These are phyloP conservation scores for Teunomyces gatunensis DNA, from an alignment of 805 yeast species.

Conservation along the genomic window DNA sequence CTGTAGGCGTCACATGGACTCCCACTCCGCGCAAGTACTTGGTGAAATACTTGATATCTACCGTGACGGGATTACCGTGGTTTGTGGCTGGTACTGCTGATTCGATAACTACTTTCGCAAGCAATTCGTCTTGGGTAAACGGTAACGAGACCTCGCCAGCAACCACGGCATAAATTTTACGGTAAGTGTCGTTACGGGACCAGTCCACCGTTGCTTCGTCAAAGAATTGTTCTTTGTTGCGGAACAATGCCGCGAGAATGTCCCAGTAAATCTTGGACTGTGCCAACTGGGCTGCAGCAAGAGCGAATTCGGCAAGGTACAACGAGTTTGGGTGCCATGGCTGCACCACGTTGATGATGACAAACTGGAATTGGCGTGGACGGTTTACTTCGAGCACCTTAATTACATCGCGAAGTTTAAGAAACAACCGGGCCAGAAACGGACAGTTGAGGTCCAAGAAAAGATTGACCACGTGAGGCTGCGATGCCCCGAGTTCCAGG, in stretches of 20 bases:
- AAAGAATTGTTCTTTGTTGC: constrained; percentile 51
- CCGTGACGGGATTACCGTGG: constrained; percentile 55
- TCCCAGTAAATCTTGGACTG: constrained; percentile 34
- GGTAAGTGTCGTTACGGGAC: constrained; percentile 55
- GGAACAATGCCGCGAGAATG: constrained; percentile 55
- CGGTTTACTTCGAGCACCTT: constrained; percentile 48
- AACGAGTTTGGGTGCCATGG: constrained; percentile 87
- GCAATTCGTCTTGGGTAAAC: constrained; percentile 27
- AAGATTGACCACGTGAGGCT: constrained; percentile 53
- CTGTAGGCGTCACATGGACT: constrained; percentile 84
- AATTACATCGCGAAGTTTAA: constrained; percentile 52
- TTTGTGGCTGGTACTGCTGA: constrained; percentile 36
- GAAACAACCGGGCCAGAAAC: constrained; percentile 63
- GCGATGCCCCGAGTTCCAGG: constrained; percentile 15
- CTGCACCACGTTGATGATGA: constrained; percentile 74
- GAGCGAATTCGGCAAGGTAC: constrained; percentile 64
- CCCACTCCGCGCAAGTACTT: constrained; percentile 73
- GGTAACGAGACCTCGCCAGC: constrained; percentile 38
- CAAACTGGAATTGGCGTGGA: constrained; percentile 55
- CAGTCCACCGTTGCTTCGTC: constrained; percentile 58
- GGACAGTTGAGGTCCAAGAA: constrained; percentile 80
- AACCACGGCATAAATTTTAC: constrained; percentile 35
- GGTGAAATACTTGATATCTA: constrained; percentile 71
- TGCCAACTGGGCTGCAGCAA: constrained; percentile 62
- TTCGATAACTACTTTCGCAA: constrained; percentile 37